Conservation (phyloP, 371 early-diverging fungal genomes). For the Lichtheimia ramosa region DNA sequence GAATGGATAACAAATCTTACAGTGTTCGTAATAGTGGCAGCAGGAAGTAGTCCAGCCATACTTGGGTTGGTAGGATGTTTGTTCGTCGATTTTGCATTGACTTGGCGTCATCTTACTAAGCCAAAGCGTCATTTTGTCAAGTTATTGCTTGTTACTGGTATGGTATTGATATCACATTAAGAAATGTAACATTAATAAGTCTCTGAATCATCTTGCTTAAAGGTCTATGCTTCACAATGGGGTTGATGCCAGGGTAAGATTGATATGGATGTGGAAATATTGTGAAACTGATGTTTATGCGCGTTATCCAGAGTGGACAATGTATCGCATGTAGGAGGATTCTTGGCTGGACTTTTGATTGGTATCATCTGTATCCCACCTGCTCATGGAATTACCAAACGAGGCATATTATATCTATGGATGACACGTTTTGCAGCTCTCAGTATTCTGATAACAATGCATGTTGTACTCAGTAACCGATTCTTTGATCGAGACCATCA, state of each 20-base stretch:
- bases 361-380: constrained; percentile 47
- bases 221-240: constrained; percentile 54
- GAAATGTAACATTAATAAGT: not conserved
- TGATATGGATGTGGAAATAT: constrained; percentile 16
- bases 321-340: constrained; percentile 68
- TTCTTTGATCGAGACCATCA: constrained; percentile 13
- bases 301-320: constrained; percentile 37
- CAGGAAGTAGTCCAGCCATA: constrained; percentile 74
- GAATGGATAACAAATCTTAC: not conserved
- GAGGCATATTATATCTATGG: not conserved
- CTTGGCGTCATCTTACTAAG: constrained; percentile 60
- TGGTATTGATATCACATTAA: not conserved
- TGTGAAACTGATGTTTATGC: not conserved
- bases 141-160: constrained; percentile 16
- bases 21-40: constrained; percentile 34
- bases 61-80: constrained; percentile 72
- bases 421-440: not conserved
- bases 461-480: not conserved
- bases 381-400: not conserved
- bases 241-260: constrained; percentile 60
- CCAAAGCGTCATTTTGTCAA: constrained; percentile 70
- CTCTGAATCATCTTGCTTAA: not conserved
- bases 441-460: not conserved
- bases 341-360: constrained; percentile 46
- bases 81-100: constrained; percentile 66